Percentiles rank a stretch among this genome's conserved stretches.
Evolutionary conservation across 345 rosid species (phyloP).

Genomic region (Moricandia moricandioides): DNA sequence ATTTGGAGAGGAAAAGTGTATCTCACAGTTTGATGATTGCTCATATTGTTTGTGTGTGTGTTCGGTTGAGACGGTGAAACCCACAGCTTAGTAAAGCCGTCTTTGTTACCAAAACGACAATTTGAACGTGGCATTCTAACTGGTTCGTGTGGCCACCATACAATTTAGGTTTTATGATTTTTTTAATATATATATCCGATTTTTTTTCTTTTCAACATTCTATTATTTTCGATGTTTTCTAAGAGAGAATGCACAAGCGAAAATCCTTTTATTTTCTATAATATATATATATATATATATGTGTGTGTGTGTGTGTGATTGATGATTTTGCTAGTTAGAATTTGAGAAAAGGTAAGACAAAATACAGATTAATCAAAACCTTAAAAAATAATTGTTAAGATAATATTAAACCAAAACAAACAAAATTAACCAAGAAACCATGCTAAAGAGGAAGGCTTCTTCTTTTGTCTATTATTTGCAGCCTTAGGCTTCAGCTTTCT

Average conservation of each 20-base stretch:
- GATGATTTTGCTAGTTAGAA: background rate
- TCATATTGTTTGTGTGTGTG: background rate
- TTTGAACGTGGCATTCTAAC: background rate
- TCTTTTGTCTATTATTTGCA: constrained; percentile 15
- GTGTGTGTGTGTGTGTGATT: too few species aligned
- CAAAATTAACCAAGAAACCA: constrained; percentile 14
- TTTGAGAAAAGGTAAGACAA: background rate
- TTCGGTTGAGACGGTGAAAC: background rate
- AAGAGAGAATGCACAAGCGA: background rate
- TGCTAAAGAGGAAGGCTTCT: background rate
- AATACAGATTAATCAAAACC: background rate
- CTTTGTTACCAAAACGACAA: background rate
- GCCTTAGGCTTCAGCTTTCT: constrained; percentile 17
- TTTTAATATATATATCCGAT: background rate
- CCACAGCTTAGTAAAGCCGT: background rate
- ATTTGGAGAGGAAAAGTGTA: background rate
- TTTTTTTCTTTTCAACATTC: background rate
- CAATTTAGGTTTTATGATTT: background rate
- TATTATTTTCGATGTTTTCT: background rate
- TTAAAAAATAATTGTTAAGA: background rate
- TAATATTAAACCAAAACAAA: background rate
- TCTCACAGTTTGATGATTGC: constrained; percentile 6
- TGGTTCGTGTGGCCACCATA: background rate
- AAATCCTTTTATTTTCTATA: background rate
- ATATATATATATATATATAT: background rate